A percentile compares a stretch with the other conserved stretches of the same genome.
Conservation (phyloP, 2,329 filamentous ascomycete species). For the Madurella fahalii region DNA sequence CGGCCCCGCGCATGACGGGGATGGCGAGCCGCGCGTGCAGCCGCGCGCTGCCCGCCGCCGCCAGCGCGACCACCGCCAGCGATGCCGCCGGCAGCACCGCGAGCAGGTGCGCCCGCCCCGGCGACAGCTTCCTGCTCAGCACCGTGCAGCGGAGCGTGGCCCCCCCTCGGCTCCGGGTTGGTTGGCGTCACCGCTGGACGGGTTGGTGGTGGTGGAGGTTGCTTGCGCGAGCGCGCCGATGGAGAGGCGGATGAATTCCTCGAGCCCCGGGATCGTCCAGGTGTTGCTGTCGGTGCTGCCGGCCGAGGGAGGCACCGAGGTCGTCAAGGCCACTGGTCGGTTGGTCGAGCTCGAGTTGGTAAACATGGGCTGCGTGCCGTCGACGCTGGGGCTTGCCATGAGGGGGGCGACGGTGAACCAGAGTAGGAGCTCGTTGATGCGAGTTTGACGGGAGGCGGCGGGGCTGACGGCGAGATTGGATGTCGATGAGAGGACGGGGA, state of each 20-base stretch:
- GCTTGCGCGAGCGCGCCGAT: conserved; percentile 22
- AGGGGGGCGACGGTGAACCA: conserved; percentile 25
- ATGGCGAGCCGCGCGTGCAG: conserved; percentile 9
- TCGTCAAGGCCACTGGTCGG: conserved; percentile 19
- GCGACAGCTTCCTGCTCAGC: conserved; percentile 8
- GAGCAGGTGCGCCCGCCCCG: conserved; percentile 14
- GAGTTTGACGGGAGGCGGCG: conserved; percentile 1
- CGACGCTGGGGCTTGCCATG: conserved; percentile 18
- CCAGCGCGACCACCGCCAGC: not conserved
- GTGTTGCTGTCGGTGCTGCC: conserved; percentile 4
- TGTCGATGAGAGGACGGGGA: conserved; percentile 19
- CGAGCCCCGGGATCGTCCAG: conserved; percentile 21
- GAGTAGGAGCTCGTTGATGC: conserved; percentile 25
- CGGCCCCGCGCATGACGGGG: conserved; percentile 21
- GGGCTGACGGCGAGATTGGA: conserved; percentile 10
- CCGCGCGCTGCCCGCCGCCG: not conserved
- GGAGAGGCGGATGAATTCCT: conserved; percentile 20
- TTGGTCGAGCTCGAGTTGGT: conserved; percentile 19
- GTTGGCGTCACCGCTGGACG: not conserved
- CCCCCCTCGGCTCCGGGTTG: too few relatives aligned
- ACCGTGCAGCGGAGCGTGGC: not conserved
- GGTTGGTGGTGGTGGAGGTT: conserved; percentile 8
- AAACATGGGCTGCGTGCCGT: conserved; percentile 25
- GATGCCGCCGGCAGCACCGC: conserved; percentile 12
- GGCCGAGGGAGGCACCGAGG: not conserved